A percentile compares a stretch with the other conserved stretches of the same genome.
Conservation (phyloP, 805 yeast genomes). For the Nadsonia fulvescens region DNA sequence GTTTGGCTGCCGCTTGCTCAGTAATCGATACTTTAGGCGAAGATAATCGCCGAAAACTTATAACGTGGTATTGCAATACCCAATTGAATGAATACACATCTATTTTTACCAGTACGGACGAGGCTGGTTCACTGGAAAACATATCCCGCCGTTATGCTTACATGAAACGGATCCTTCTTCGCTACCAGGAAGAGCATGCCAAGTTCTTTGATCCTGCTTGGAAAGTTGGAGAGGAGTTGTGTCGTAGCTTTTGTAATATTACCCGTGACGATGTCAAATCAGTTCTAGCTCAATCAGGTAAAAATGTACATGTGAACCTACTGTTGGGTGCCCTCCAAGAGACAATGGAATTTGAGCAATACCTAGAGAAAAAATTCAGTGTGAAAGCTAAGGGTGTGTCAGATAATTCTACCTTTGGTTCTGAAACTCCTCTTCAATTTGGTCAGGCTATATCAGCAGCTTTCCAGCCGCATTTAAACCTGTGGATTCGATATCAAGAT, state of each 20-base stretch:
- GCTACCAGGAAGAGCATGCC: constrained; percentile 34
- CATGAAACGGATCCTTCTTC: constrained; percentile 50
- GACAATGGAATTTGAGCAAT: constrained; percentile 71
- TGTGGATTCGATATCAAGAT: constrained; percentile 84
- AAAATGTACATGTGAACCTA: constrained; percentile 37
- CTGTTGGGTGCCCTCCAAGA: constrained; percentile 53
- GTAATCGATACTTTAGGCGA: constrained; percentile 47
- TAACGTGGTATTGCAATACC: constrained; percentile 53
- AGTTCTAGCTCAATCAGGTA: constrained; percentile 27
- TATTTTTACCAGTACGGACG: constrained; percentile 67
- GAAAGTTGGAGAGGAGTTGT: constrained; percentile 47
- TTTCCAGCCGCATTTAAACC: constrained; percentile 68
- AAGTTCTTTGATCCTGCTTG: constrained; percentile 51
- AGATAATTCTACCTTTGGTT: constrained; percentile 4
- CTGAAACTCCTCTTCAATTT: constrained; percentile 14
- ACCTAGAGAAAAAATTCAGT: constrained; percentile 40
- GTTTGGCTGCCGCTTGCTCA: constrained; percentile 42
- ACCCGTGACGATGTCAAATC: constrained; percentile 51
- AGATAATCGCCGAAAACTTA: constrained; percentile 34
- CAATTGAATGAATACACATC: constrained; percentile 56
- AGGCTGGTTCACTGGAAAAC: constrained; percentile 89
- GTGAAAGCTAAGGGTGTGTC: constrained; percentile 6
- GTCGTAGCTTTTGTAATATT: constrained; percentile 42
- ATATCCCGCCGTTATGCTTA: constrained; percentile 64
- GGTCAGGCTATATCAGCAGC: constrained; percentile 35